phyloP scores from a whole-genome alignment of 1,139 yeast species.

The Pneumocystis carinii region DNA sequence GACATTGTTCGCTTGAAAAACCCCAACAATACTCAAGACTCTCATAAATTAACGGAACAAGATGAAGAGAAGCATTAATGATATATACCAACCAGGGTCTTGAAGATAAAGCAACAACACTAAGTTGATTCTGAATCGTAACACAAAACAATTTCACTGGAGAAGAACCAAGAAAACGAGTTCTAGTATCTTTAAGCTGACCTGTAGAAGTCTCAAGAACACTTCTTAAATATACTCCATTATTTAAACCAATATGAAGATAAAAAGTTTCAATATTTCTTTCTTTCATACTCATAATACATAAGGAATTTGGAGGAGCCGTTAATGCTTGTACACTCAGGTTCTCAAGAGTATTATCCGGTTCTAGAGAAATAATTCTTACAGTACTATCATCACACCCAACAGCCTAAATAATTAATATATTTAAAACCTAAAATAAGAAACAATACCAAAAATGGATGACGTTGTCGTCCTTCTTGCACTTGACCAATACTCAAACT shows the following conservation, averaged over 20 bases:
- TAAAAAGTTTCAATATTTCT: conserved; percentile 19
- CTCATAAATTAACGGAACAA: conserved; percentile 24
- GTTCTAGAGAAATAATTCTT: conserved; percentile 51
- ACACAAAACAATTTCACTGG: conserved; percentile 40
- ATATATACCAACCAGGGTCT: conserved; percentile 31
- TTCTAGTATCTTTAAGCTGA: conserved; percentile 47
- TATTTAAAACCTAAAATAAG: neutral
- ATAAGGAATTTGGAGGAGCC: conserved; percentile 40
- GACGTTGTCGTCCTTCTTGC: conserved; percentile 34
- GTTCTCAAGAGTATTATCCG: conserved; percentile 46
- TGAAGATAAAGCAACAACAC: conserved; percentile 28
- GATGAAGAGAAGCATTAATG: conserved; percentile 18
- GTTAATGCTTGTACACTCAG: conserved; percentile 55
- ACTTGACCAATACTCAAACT: conserved; percentile 44
- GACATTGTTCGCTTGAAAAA: conserved; percentile 51
- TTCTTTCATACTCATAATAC: conserved; percentile 30
- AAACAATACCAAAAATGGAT: conserved; percentile 32
- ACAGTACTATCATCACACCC: conserved; percentile 63
- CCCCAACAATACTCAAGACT: conserved; percentile 31
- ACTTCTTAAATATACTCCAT: conserved; percentile 64
- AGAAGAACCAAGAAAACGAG: conserved; percentile 58
- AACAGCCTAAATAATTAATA: conserved; percentile 28
- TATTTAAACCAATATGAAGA: conserved; percentile 66
- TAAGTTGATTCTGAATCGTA: conserved; percentile 19
- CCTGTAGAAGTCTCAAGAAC: conserved; percentile 47